These are phyloP conservation scores for Drechslerella coelobrocha DNA, from an alignment of 2,329 filamentous ascomycete genomes.

Conservation along the genomic window DNA sequence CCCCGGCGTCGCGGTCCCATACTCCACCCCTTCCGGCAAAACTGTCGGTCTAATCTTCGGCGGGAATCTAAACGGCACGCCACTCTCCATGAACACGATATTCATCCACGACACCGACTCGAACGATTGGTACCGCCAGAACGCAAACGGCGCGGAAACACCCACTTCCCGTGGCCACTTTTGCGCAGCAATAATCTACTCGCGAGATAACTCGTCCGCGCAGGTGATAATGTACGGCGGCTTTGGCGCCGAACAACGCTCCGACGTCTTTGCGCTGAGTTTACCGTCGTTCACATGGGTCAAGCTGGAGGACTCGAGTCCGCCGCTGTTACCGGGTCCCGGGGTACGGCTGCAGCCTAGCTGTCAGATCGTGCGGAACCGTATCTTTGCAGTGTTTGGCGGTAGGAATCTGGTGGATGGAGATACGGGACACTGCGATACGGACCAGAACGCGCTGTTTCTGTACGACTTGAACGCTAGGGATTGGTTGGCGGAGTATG, in stretches of 20 bases:
- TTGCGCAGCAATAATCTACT: slow-evolving; percentile 20
- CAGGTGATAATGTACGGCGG: slow-evolving; percentile 25
- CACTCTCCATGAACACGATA: slow-evolving; percentile 33
- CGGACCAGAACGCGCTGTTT: slow-evolving; percentile 34
- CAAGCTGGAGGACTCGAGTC: slow-evolving; percentile 11
- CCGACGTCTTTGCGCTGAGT: slow-evolving; percentile 21
- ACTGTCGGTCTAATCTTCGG: slow-evolving; percentile 21
- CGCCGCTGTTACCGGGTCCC: slow-evolving; percentile 21
- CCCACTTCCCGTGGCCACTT: slow-evolving; percentile 20
- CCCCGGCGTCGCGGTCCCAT: slow-evolving; percentile 18
- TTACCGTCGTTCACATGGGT: slow-evolving; percentile 37
- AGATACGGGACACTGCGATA: slow-evolving; percentile 25
- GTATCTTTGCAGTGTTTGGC: slow-evolving; percentile 22
- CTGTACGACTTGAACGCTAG: slow-evolving; percentile 31
- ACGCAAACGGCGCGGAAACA: slow-evolving; percentile 9
- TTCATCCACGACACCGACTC: slow-evolving; percentile 25
- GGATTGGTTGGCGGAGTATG: slow-evolving; percentile 24
- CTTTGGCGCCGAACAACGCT: slow-evolving; percentile 7
- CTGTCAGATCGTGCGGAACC: slow-evolving; percentile 23
- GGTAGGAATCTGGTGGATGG: slow-evolving; percentile 31
- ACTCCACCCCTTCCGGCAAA: slow-evolving; percentile 7
- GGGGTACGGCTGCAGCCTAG: slow-evolving; percentile 19
- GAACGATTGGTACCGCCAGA: slow-evolving; percentile 24
- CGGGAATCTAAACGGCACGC: slow-evolving; percentile 26
- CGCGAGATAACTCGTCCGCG: slow-evolving; percentile 20